Conservation (phyloP, 106 monocot species). For the Narthecium ossifragum region DNA sequence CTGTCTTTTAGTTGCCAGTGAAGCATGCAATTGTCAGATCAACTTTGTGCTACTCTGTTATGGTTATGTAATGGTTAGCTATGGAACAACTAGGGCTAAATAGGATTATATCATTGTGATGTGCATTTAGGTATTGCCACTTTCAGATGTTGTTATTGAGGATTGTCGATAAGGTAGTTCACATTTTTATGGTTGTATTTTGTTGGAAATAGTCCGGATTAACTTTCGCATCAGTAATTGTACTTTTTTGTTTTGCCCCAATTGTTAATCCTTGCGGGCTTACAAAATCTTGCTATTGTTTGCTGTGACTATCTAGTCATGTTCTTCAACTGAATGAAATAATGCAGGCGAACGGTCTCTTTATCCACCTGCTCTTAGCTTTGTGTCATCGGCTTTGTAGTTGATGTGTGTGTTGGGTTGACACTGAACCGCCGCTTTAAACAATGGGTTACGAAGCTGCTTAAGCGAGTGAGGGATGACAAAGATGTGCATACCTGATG, state of each 20-base stretch:
- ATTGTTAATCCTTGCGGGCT: slow-evolving; percentile 98
- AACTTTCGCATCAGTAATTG: no score
- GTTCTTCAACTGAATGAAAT: background rate
- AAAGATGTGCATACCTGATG: slow-evolving; percentile 1
- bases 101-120: no score
- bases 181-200: background rate
- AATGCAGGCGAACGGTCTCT: slow-evolving; percentile 57
- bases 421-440: slow-evolving; percentile 62
- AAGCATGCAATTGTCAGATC: no score
- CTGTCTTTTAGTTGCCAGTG: no score
- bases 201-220: no score
- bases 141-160: no score
- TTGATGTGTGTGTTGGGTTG: slow-evolving; percentile 75
- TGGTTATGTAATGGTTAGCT: no score
- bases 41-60: no score
- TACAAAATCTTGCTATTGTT: background rate
- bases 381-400: slow-evolving; percentile 50
- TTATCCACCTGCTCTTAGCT: slow-evolving; percentile 69
- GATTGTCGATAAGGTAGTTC: background rate
- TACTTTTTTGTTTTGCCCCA: slow-evolving; percentile 46
- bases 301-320: background rate
- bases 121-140: no score
- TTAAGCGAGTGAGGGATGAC: slow-evolving; percentile 72
- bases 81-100: no score
- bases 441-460: slow-evolving; percentile 56